Evolutionary conservation across 2,329 filamentous ascomycete genomes (phyloP).

Genomic region (Mycocentrospora acerina): DNA sequence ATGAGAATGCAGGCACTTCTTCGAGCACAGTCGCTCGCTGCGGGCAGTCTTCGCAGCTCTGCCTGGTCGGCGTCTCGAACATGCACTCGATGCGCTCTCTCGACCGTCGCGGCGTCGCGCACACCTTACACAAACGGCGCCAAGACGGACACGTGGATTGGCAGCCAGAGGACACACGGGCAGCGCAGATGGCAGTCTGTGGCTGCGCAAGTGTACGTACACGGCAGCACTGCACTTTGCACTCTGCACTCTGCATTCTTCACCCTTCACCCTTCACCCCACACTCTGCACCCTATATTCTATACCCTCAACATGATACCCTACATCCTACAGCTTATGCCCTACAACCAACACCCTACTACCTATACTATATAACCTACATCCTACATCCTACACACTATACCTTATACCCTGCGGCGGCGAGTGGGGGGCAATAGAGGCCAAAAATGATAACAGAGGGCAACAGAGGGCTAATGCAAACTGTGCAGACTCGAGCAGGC

Average conservation of each 20-base stretch:
- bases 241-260: background rate
- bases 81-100: slow-evolving; percentile 35
- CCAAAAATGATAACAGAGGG: no score
- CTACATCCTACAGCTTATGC: no score
- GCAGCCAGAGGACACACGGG: slow-evolving; percentile 16
- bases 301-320: no score
- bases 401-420: no score
- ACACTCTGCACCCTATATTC: no score
- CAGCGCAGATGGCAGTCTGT: slow-evolving; percentile 41
- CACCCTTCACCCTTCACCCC: no score
- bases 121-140: slow-evolving; percentile 29
- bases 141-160: slow-evolving; percentile 33
- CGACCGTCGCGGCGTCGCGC: slow-evolving; percentile 33
- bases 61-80: slow-evolving; percentile 23
- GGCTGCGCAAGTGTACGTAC: slow-evolving; percentile 42
- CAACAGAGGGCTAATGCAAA: slow-evolving; percentile 22
- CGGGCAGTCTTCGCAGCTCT: slow-evolving; percentile 31
- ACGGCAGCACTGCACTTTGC: background rate
- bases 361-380: no score
- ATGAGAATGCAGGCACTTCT: slow-evolving; percentile 40
- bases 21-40: slow-evolving; percentile 36
- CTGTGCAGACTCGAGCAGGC: slow-evolving; percentile 54
- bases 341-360: no score
- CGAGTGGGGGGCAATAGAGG: no score
- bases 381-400: no score